Evolutionary conservation across 257 asterid genomes (phyloP).

Genomic region (Leonotis leonurus): DNA sequence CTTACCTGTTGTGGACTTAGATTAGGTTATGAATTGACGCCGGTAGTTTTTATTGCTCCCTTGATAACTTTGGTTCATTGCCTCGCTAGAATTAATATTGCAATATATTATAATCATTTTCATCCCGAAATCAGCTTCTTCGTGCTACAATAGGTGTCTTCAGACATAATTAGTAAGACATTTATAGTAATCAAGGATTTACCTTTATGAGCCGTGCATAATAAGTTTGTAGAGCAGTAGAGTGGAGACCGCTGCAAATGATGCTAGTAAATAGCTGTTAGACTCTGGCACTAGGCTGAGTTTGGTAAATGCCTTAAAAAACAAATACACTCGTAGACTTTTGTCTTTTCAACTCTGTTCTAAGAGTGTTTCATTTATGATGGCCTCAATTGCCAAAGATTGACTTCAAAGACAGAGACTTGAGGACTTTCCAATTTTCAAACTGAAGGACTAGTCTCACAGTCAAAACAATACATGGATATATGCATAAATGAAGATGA

Average conservation of each 20-base stretch:
- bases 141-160: background rate
- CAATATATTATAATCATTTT: too few relatives aligned
- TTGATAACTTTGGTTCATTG: too few relatives aligned
- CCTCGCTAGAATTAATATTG: background rate
- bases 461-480: constrained; percentile 16
- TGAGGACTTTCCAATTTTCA: constrained; percentile 16
- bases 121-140: background rate
- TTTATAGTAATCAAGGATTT: background rate
- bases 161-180: background rate
- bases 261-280: background rate
- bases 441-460: constrained; percentile 13
- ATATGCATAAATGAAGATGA: background rate
- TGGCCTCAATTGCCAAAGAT: constrained; percentile 21
- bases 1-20: too few relatives aligned
- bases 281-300: background rate
- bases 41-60: too few relatives aligned
- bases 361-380: background rate
- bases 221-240: background rate
- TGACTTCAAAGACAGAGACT: constrained; percentile 25
- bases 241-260: background rate
- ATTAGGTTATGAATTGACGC: too few relatives aligned
- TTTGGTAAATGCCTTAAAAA: background rate
- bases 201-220: background rate
- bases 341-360: too few relatives aligned
- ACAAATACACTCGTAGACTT: background rate